A percentile compares a stretch with the other conserved stretches of the same genome.
Conservation (phyloP, 2,329 filamentous ascomycete species). For the Corinectria fuckeliana region DNA sequence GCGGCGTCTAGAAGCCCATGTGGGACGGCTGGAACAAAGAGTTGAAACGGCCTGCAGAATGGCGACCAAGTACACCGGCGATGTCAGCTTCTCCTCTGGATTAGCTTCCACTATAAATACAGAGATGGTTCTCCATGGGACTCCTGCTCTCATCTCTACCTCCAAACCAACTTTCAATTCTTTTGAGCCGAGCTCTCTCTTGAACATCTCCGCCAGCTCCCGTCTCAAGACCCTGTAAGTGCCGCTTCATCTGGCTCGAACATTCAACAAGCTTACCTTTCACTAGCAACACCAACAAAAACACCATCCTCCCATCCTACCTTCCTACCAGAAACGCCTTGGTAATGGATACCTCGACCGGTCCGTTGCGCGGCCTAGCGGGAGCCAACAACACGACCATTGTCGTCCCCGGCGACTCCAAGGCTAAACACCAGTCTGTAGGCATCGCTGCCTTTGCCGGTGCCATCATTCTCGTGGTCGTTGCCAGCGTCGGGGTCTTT, state of each 20-base stretch:
- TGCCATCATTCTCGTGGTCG: neutral
- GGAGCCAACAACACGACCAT: neutral
- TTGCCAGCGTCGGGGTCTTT: neutral
- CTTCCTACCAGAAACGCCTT: neutral
- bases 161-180: neutral
- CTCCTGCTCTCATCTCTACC: too few relatives aligned
- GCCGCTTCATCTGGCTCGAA: neutral
- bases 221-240: neutral
- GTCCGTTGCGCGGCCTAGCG: neutral
- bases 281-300: neutral
- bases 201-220: neutral
- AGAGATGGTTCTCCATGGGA: neutral
- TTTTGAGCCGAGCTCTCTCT: neutral
- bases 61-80: neutral
- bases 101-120: neutral
- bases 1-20: neutral
- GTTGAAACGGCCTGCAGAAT: neutral
- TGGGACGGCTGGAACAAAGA: neutral
- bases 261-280: neutral
- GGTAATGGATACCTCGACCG: neutral
- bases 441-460: neutral
- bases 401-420: neutral
- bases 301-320: neutral
- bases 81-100: too few relatives aligned
- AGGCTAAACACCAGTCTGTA: neutral